A percentile compares a stretch with the other conserved stretches of the same genome.
Evolutionary conservation across 2,329 filamentous ascomycete species (phyloP).

Genomic region (Calonectria leucothoes): DNA sequence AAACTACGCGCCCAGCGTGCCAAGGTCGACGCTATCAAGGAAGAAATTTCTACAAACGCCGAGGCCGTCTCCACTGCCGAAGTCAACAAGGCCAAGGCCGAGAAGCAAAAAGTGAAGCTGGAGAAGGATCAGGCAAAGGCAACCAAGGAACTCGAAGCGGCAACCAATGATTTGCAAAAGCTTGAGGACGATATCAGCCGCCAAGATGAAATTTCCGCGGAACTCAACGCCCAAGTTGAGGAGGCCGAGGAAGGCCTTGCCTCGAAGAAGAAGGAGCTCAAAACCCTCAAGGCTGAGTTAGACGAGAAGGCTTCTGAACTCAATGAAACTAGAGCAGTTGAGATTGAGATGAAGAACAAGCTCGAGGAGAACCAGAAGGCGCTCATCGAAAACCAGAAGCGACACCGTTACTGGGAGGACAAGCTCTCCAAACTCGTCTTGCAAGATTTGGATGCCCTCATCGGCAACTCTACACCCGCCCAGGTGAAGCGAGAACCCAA

Average conservation of each 20-base stretch:
- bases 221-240: slow-evolving; percentile 78
- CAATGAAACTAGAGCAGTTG: slow-evolving; percentile 87
- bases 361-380: slow-evolving; percentile 96
- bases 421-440: slow-evolving; percentile 87
- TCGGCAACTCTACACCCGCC: slow-evolving; percentile 50
- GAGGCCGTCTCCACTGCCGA: slow-evolving; percentile 90
- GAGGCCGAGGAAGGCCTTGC: slow-evolving; percentile 84
- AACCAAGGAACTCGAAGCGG: slow-evolving; percentile 79
- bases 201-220: slow-evolving; percentile 81
- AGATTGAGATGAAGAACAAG: slow-evolving; percentile 99
- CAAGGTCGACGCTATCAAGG: slow-evolving; percentile 89
- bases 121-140: slow-evolving; percentile 85
- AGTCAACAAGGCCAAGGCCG: slow-evolving; percentile 89
- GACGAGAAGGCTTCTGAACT: slow-evolving; percentile 88
- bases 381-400: slow-evolving; percentile 86
- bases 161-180: slow-evolving; percentile 78
- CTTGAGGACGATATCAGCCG: slow-evolving; percentile 82
- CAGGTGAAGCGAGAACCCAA: slow-evolving; percentile 41
- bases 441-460: slow-evolving; percentile 82
- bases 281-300: slow-evolving; percentile 83
- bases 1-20: slow-evolving; percentile 90
- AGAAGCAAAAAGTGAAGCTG: slow-evolving; percentile 90
- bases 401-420: slow-evolving; percentile 86
- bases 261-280: slow-evolving; percentile 83
- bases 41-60: slow-evolving; percentile 82